Evolutionary conservation across 2,329 filamentous ascomycete species (phyloP).

Genomic region (Aspergillus transmontanensis): DNA sequence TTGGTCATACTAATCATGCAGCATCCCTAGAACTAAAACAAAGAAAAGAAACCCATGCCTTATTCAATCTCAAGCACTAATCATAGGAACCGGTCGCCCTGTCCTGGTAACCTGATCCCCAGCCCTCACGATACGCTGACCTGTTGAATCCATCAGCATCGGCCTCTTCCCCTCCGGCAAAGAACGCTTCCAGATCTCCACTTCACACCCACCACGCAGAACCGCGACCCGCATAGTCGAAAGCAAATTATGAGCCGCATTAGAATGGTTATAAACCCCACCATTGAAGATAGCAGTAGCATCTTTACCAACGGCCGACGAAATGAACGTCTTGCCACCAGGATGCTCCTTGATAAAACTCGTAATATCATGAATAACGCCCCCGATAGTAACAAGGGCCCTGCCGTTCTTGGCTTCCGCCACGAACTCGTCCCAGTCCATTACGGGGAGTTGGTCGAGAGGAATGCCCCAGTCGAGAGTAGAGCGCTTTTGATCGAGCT

Average conservation of each 20-base stretch:
- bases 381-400: constrained; percentile 72
- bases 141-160: background rate
- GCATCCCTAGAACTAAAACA: background rate
- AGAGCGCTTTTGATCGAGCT: constrained; percentile 77
- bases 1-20: background rate
- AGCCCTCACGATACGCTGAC: background rate
- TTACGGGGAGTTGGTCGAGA: constrained; percentile 75
- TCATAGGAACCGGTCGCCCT: background rate
- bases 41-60: background rate
- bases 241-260: constrained; percentile 80
- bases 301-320: constrained; percentile 77
- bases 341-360: constrained; percentile 80
- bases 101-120: background rate
- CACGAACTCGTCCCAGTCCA: constrained; percentile 55
- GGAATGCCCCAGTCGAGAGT: constrained; percentile 80
- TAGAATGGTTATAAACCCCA: constrained; percentile 81
- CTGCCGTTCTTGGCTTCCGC: constrained; percentile 66
- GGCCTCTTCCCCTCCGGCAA: background rate
- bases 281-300: constrained; percentile 86
- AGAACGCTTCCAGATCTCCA: constrained; percentile 78
- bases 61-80: background rate
- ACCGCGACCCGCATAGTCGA: constrained; percentile 83
- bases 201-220: constrained; percentile 77
- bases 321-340: constrained; percentile 79
- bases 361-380: constrained; percentile 78